These are phyloP conservation scores for Suillus paluster DNA, from an alignment of 768 basidiomycete species.

Conservation along the genomic window DNA sequence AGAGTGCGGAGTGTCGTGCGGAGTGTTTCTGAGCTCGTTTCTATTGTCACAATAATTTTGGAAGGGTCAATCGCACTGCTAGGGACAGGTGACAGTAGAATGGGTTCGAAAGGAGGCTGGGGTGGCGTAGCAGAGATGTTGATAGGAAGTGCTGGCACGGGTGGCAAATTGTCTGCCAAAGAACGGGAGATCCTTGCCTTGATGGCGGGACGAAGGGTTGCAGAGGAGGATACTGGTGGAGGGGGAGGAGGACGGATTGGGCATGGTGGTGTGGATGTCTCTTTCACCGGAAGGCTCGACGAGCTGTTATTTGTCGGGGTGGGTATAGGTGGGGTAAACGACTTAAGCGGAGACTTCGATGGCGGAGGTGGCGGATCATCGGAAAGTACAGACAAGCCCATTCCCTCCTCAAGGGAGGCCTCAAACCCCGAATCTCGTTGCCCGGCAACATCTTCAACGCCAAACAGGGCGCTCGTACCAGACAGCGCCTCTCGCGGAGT, in stretches of 20 bases:
- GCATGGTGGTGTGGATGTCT: slow-evolving; percentile 35
- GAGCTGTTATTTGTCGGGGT: slow-evolving; percentile 39
- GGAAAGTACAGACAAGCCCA: slow-evolving; percentile 35
- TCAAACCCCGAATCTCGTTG: slow-evolving; percentile 14
- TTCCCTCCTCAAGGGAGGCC: slow-evolving; percentile 20
- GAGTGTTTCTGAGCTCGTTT: slow-evolving; percentile 70
- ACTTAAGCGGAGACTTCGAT: background rate
- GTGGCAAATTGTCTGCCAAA: slow-evolving; percentile 42
- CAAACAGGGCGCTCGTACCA: slow-evolving; percentile 23
- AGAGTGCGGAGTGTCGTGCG: slow-evolving; percentile 72
- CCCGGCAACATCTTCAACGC: slow-evolving; percentile 18
- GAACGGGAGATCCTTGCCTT: slow-evolving; percentile 27
- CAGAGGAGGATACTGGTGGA: slow-evolving; percentile 22
- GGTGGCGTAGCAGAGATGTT: slow-evolving; percentile 49
- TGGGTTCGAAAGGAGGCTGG: slow-evolving; percentile 63
- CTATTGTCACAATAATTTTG: slow-evolving; percentile 70
- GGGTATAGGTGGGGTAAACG: background rate
- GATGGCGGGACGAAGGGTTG: slow-evolving; percentile 43
- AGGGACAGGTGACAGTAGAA: slow-evolving; percentile 66
- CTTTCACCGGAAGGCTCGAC: slow-evolving; percentile 27
- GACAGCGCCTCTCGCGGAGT: slow-evolving; percentile 81
- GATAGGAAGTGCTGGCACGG: slow-evolving; percentile 55
- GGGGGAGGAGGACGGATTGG: slow-evolving; percentile 38
- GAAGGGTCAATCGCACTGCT: slow-evolving; percentile 53
- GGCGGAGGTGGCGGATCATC: slow-evolving; percentile 62